phyloP scores from a whole-genome alignment of 2,329 filamentous ascomycete species.

The Tolypocladium pustulatum region DNA sequence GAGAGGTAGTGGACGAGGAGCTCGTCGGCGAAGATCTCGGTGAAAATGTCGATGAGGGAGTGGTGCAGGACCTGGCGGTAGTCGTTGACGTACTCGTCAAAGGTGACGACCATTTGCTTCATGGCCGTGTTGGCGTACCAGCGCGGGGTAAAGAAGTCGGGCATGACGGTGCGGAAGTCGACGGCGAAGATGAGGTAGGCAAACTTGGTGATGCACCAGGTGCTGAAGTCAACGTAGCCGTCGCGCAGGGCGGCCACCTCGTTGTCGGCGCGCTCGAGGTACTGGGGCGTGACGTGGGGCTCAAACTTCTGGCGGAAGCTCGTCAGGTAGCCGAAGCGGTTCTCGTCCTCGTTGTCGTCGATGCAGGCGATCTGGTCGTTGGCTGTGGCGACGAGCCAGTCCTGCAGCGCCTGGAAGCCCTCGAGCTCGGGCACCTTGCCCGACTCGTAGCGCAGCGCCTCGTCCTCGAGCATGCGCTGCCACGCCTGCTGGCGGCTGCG shows the following conservation, averaged over 20 bases:
- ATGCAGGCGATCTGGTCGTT: conserved; percentile 99
- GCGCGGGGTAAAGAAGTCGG: conserved; percentile 79
- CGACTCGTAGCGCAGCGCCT: conserved; percentile 62
- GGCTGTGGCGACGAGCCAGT: conserved; percentile 93
- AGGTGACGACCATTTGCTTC: conserved; percentile 88
- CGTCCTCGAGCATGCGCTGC: conserved; percentile 81
- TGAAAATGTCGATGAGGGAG: conserved; percentile 79
- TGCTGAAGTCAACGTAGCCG: conserved; percentile 90
- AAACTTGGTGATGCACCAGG: conserved; percentile 84
- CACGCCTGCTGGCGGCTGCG: conserved; percentile 74
- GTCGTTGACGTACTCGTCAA: conserved; percentile 89
- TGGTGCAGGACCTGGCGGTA: conserved; percentile 78
- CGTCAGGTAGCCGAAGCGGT: conserved; percentile 69
- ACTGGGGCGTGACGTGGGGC: conserved; percentile 67
- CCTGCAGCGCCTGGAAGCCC: conserved; percentile 70
- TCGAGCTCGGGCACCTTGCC: conserved; percentile 45
- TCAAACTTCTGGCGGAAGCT: conserved; percentile 79
- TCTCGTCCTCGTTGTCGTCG: conserved; percentile 74
- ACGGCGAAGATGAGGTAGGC: conserved; percentile 79
- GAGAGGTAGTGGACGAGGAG: conserved; percentile 78
- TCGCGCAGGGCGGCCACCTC: conserved; percentile 72
- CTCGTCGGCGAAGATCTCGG: conserved; percentile 88
- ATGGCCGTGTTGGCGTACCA: conserved; percentile 86
- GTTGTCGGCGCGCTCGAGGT: conserved; percentile 61
- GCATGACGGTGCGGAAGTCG: conserved; percentile 75